Base-by-base conservation (phyloP, 2,329 filamentous ascomycete genomes). In the Alternaria infectoria region DNA sequence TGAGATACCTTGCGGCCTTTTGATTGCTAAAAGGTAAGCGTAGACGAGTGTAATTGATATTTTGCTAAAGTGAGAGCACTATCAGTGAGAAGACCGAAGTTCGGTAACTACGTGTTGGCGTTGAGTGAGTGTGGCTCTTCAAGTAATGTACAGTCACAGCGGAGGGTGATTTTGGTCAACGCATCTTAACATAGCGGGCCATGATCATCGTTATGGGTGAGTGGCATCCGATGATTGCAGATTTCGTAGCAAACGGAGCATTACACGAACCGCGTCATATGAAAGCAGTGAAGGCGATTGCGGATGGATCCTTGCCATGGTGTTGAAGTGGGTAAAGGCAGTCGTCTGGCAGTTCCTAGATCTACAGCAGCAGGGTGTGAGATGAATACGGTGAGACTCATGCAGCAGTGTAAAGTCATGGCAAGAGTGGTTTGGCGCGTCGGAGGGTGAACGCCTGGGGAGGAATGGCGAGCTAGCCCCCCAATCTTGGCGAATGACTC, bases 401-500 rank as follows among this genome's bases (percentile, higher is more conserved):
- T 40, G 36, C n/a, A 40, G 36, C n/a, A 40, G 36, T 17, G 36
- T 40, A 40, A 40, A 40, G n/a, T 40, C n/a, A 40, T 49, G 23
- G n/a, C 23, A 28, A 11, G 23, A 17, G 25, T 26, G 21, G 17
- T 36, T 7, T 36, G 49, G 49, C 28, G 28, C 49, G 17, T 32
- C 4, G 45, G 15, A 51, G 28, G 4, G 55, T 57, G 55, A 32
- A 57, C 10, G 55, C n/a, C 21, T 23, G 25, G 43, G 17, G 45
- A 26, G 45, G 10, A n/a, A 17, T n/a, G 30, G 44, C 21, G 40
- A 40, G 47, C 44, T 57, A 49, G 32, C 56, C 21, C n/a, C 32
- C 56, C 19, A 36, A 21, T 49, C 62, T 66, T 62, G 65, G 60
- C 58, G 49, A 60, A 63, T 62, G 67, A 66, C 59, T 65, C 60